These are phyloP conservation scores for Pestalotiopsis sp. DNA, from an alignment of 2,329 filamentous ascomycete species.

Conservation along the genomic window DNA sequence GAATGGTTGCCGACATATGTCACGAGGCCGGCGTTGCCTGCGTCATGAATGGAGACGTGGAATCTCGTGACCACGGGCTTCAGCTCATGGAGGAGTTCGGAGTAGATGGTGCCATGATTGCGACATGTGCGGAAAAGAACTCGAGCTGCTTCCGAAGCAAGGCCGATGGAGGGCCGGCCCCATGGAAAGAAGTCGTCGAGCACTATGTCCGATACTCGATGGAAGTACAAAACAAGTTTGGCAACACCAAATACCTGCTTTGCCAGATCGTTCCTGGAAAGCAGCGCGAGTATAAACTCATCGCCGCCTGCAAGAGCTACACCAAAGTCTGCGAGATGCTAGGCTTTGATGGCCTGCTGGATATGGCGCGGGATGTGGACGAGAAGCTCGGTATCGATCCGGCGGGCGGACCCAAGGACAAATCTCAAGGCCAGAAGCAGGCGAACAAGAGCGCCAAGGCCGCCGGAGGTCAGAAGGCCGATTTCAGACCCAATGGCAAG, in stretches of 20 bases:
- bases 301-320: conserved; percentile 73
- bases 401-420: conserved; percentile 47
- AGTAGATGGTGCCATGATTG: conserved; percentile 97
- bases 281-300: conserved; percentile 59
- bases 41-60: conserved; percentile 94
- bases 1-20: conserved; percentile 82
- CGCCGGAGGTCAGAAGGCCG: conserved; percentile 49
- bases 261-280: conserved; percentile 86
- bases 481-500: conserved; percentile 27
- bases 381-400: conserved; percentile 60
- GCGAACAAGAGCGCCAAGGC: conserved; percentile 44
- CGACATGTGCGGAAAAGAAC: conserved; percentile 88
- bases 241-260: conserved; percentile 92
- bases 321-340: conserved; percentile 67
- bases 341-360: conserved; percentile 63
- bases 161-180: conserved; percentile 68
- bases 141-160: conserved; percentile 79
- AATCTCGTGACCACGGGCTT: conserved; percentile 71
- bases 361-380: conserved; percentile 69
- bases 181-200: conserved; percentile 78
- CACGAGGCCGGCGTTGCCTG: conserved; percentile 86
- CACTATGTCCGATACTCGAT: conserved; percentile 75
- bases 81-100: conserved; percentile 75
- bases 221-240: conserved; percentile 81
- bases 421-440: conserved; percentile 21